phyloP scores from a whole-genome alignment of 805 yeast genomes.

The Isabelozyma rhagii region DNA sequence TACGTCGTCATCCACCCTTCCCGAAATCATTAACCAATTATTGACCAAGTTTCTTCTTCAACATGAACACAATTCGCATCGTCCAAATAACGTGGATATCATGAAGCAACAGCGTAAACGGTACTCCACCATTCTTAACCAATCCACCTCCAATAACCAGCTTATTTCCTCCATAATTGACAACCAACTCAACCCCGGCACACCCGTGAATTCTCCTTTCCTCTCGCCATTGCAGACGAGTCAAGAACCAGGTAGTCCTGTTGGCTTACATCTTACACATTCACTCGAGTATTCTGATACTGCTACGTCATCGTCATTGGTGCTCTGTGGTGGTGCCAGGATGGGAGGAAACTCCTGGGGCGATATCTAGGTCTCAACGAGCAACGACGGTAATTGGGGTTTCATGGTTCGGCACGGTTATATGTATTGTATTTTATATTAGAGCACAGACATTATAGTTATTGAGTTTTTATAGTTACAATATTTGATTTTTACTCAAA shows the following conservation, averaged over 20 bases:
- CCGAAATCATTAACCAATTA: conserved; percentile 3
- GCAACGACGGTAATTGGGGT: too few relatives aligned
- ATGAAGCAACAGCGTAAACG: neutral
- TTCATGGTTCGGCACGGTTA: too few relatives aligned
- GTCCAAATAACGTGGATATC: neutral
- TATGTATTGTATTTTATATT: too few relatives aligned
- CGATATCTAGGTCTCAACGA: conserved; percentile 4
- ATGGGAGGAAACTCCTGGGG: conserved; percentile 10
- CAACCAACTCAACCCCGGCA: conserved; percentile 1
- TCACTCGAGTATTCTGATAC: neutral
- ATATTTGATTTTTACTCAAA: too few relatives aligned
- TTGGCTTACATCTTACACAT: neutral
- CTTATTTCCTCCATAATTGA: conserved; percentile 1
- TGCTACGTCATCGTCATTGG: conserved; percentile 10
- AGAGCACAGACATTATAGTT: too few relatives aligned
- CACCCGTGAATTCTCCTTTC: neutral
- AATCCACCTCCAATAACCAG: neutral
- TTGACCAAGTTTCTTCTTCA: conserved; percentile 1
- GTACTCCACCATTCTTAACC: conserved; percentile 1
- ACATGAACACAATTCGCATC: neutral
- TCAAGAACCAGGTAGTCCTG: neutral
- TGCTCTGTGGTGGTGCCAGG: conserved; percentile 17
- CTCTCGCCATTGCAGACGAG: neutral
- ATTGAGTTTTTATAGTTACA: too few relatives aligned
- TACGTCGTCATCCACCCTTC: neutral